Evolutionary conservation across 1,284 basidiomycete genomes (phyloP).

Genomic region (Erythrobasidium hasegawianum): DNA sequence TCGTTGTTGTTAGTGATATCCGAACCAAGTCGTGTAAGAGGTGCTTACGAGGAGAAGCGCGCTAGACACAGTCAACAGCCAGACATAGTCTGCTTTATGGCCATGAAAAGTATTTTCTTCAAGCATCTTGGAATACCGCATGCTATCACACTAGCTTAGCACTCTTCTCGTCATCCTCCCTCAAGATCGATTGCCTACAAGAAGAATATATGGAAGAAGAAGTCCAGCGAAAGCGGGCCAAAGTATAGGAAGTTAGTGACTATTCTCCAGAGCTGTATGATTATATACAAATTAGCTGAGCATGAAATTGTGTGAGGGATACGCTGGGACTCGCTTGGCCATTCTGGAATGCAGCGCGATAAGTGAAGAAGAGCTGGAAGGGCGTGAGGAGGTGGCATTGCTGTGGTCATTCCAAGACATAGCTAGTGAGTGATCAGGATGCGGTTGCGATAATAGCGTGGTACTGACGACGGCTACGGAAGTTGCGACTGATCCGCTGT

Average conservation of each 20-base stretch:
- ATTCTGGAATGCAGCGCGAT: conserved; percentile 73
- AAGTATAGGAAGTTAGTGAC: conserved; percentile 60
- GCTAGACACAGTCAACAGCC: conserved; percentile 77
- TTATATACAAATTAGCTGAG: too few species aligned
- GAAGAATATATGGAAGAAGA: conserved; percentile 96
- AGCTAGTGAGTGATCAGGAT: background rate
- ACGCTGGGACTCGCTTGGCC: conserved; percentile 61
- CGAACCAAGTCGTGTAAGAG: conserved; percentile 41
- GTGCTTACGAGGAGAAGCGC: conserved; percentile 74
- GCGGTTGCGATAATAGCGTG: background rate
- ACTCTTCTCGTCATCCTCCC: background rate
- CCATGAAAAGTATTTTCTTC: conserved; percentile 94
- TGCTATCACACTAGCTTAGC: conserved; percentile 55
- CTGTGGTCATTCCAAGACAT: conserved; percentile 54
- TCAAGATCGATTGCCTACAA: conserved; percentile 63
- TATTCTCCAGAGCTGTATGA: conserved; percentile 26
- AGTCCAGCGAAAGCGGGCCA: conserved; percentile 86
- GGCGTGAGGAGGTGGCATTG: conserved; percentile 87
- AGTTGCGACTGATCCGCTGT: conserved; percentile 68
- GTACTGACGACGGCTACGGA: conserved; percentile 49
- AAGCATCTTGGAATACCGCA: conserved; percentile 92
- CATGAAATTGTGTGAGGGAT: background rate
- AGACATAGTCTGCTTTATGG: conserved; percentile 85
- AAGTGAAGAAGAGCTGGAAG: conserved; percentile 86
- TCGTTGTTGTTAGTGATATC: too few species aligned